Evolutionary conservation across 352 stramenopile species (phyloP).

Genomic region (Phytophthora meadii): DNA sequence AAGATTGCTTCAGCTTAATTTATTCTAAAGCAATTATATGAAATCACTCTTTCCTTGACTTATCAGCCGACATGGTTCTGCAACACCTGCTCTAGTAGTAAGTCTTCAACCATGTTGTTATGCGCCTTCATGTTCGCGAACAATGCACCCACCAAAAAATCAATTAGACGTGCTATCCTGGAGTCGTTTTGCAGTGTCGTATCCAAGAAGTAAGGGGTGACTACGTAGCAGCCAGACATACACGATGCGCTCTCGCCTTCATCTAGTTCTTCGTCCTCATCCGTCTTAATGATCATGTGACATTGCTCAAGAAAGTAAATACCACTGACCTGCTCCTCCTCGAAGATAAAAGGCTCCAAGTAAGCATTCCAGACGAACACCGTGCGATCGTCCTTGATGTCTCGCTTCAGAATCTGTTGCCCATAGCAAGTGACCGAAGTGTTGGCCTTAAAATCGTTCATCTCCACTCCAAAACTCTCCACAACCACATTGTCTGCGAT

Average conservation of each 20-base stretch:
- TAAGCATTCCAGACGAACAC: constrained; percentile 10
- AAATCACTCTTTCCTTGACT: neutral
- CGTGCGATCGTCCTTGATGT: neutral
- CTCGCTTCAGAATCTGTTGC: neutral
- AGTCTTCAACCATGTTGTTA: constrained; percentile 40
- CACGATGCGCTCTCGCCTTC: neutral
- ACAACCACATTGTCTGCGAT: neutral
- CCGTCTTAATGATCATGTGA: constrained; percentile 45
- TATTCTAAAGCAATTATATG: neutral
- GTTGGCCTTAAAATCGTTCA: neutral
- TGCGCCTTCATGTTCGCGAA: constrained; percentile 35
- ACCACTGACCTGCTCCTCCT: constrained; percentile 41
- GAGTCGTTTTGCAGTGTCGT: constrained; percentile 4
- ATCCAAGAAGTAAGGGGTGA: constrained; percentile 42
- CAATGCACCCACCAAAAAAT: constrained; percentile 41
- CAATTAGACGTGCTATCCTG: constrained; percentile 24
- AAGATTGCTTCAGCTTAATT: neutral
- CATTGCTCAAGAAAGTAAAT: constrained; percentile 56
- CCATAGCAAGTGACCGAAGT: neutral
- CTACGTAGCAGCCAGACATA: neutral
- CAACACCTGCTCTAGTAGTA: constrained; percentile 3
- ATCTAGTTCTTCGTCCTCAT: neutral
- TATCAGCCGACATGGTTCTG: neutral
- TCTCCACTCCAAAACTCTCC: neutral
- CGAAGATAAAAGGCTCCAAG: constrained; percentile 58